Conservation (phyloP, 2,329 filamentous ascomycete genomes). For the Seiridium unicorne region DNA sequence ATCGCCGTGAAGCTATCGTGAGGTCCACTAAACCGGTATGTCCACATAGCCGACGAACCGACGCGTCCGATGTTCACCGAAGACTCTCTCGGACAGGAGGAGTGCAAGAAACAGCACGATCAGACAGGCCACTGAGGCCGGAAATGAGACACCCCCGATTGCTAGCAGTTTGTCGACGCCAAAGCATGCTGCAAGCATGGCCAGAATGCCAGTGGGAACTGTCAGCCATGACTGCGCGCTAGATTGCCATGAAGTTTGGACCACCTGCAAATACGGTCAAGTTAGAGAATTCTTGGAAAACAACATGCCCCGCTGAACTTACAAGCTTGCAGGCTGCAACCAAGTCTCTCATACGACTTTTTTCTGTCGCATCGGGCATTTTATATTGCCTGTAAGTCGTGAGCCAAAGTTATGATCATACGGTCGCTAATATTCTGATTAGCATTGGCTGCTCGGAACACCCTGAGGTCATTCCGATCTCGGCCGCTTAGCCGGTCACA, state of each 20-base stretch:
- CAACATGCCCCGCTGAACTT: not conserved
- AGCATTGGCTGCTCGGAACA: too few relatives aligned
- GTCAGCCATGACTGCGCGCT: slow-evolving; percentile 44
- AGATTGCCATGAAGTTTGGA: slow-evolving; percentile 18
- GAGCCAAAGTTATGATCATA: too few relatives aligned
- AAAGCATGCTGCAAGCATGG: slow-evolving; percentile 40
- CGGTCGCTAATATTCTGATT: not conserved
- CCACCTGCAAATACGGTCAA: slow-evolving; percentile 6
- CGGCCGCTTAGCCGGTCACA: too few relatives aligned
- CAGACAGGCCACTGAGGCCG: slow-evolving; percentile 58
- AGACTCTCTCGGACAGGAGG: slow-evolving; percentile 40
- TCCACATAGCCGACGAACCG: slow-evolving; percentile 49
- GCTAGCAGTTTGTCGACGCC: slow-evolving; percentile 41
- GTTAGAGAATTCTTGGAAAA: not conserved
- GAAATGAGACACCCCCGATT: slow-evolving; percentile 51
- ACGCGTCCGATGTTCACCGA: slow-evolving; percentile 49
- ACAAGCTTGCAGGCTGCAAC: not conserved
- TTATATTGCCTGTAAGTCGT: too few relatives aligned
- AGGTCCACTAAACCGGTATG: slow-evolving; percentile 41
- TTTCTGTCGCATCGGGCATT: not conserved
- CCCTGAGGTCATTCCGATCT: too few relatives aligned
- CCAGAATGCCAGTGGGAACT: slow-evolving; percentile 43
- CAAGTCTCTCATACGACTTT: not conserved
- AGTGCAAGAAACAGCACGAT: slow-evolving; percentile 51
- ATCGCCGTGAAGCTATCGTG: too few relatives aligned